These are phyloP conservation scores for Pachyrhizus erosus DNA, from an alignment of 306 rosid species.

Conservation along the genomic window DNA sequence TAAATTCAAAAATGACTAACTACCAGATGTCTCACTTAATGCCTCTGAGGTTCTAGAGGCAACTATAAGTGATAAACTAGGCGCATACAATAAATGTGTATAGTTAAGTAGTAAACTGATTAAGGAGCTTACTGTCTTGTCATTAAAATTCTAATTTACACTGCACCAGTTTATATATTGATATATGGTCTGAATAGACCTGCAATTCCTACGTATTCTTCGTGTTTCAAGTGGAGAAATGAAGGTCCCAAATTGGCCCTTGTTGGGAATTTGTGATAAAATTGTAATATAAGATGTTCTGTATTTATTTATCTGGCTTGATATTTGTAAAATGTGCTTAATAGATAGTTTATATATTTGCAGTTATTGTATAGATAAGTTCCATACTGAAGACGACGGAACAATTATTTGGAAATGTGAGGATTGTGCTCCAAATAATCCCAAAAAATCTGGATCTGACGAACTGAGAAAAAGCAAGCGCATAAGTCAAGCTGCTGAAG, in stretches of 20 bases:
- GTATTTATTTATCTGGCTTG: background rate
- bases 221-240: constrained; percentile 3
- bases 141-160: background rate
- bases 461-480: constrained; percentile 43
- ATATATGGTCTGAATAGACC: constrained; percentile 1
- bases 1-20: background rate
- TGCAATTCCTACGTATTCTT: background rate
- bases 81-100: background rate
- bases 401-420: constrained; percentile 44
- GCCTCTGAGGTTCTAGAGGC: background rate
- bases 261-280: constrained; percentile 5
- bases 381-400: constrained; percentile 36
- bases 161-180: background rate
- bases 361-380: constrained; percentile 44
- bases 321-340: constrained; percentile 4
- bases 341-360: background rate
- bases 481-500: constrained; percentile 35
- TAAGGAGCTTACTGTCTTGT: constrained; percentile 1
- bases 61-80: background rate
- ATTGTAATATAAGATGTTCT: background rate
- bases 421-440: constrained; percentile 37
- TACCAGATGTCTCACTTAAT: background rate
- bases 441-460: constrained; percentile 8
- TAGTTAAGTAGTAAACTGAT: background rate
- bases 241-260: background rate